Evolutionary conservation across 108 stramenopile genomes (phyloP), one percentile per base, ranked within the genome.

Genomic region (Cyclostephanos tholiformis): DNA sequence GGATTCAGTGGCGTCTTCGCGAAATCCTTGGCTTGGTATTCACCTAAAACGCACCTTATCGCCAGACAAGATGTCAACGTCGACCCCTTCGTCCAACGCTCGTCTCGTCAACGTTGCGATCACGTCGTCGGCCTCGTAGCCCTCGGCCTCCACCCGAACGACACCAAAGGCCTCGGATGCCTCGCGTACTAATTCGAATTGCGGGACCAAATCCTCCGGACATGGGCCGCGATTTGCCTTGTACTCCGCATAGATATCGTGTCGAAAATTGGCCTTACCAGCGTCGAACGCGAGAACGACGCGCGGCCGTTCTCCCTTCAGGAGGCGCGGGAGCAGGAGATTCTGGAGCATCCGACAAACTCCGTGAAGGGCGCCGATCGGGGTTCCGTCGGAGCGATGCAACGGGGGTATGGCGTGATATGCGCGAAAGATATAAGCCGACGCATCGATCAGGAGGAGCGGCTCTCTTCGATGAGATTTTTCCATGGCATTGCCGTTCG

Each of bases 41-140:
- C 12, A 10, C 9, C 41, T 12, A 1, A 41, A 41, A 41, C 41
- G 1, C 9, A 46, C 44, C 44, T 96, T 96, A 69, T 96, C 95
- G 9, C 91, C 92, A 20, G 84, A 84, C 29, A 94, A 75, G 13
- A 96, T 91, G 41, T 90, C 75, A 0, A 88, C 87, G 57, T 89
- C 80, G 5, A 90, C 67, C 13, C 91, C 91, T 65, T 88, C 80
- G 49, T 85, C 67, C 4, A 83, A 41, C 4, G 89, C 93, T 69
- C 72, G 79, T n/a, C 67, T 77, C 4, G 88, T 69, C 25, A 96
- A 49, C 1, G 92, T 91, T 0, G 95, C 95, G 79, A 96, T 96
- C 27, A 96, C 93, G 85, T 96, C 95, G 65, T 96, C 95, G 1
- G 95, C 95, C 71, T 96, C 95, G 71, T 81, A 94, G 0, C 87